Base-by-base conservation (phyloP, 768 basidiomycete genomes). In the Lepiota venenata region DNA sequence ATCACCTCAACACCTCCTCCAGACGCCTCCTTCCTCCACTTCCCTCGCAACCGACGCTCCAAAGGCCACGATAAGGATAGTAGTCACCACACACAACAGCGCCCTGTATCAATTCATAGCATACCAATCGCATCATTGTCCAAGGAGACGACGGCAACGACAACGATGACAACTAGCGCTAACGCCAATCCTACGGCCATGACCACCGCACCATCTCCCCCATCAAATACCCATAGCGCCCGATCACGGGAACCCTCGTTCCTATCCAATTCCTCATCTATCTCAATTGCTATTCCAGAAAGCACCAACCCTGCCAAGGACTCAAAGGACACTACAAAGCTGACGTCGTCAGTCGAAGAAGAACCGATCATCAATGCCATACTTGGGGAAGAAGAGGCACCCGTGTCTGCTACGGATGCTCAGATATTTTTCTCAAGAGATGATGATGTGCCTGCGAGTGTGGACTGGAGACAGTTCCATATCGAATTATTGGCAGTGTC, bases 401-500 rank as follows among this genome's bases (percentile, higher is more conserved):
- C 63, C 56, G 14, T 64, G 61, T 41, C 49, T 61, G 44, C 46
- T 65, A 45, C 47, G 12, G 51, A 54, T 35, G 39, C 51, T 4
- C 62, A 63, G 32, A 66, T 63, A 5, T 65, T 68, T 39, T 57
- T 60, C 11, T 67, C 61, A 49, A 65, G 65, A 56, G 71, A 74
- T 43, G 73, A 75, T 39, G 53, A 54, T 47, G 45, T 54, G 11
- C 70, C 71, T 5, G 71, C 69, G 1, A 64, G 68, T 37, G 73
- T 77, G 38, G 81, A 84, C 63, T 84, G 82, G 82, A 73, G 80
- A 3, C 75, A 81, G 62, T 83, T 83, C 52, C 81, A 83, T 57
- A 67, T 71, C 15, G 76, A 81, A 45, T 68, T 80, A 50, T 49
- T 74, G 47, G 63, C 58, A 10, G 66, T 2, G 3, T 11, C 32